A percentile compares a stretch with the other conserved stretches of the same genome.
These are phyloP conservation scores for Capsella bursapastoris DNA, from an alignment of 345 rosid species.

Conservation along the genomic window DNA sequence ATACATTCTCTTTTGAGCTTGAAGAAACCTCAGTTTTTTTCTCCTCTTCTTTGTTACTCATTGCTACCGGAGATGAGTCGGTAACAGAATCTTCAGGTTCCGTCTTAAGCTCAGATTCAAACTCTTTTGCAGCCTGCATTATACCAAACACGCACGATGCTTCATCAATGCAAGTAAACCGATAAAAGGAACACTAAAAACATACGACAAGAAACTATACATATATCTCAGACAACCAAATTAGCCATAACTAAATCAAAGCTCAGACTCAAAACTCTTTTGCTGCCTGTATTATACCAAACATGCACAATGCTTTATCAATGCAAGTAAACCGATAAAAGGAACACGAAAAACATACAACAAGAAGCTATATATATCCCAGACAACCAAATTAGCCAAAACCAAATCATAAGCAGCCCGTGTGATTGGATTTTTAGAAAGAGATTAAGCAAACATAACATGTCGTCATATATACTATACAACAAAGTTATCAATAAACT, in stretches of 20 bases:
- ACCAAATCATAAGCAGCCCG: background rate
- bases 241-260: conserved; percentile 21
- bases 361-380: background rate
- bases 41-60: conserved; percentile 55
- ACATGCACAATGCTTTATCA: background rate
- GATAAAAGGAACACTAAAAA: background rate
- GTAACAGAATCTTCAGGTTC: conserved; percentile 59
- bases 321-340: background rate
- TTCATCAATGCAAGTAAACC: background rate
- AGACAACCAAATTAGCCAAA: background rate
- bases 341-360: background rate
- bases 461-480: background rate
- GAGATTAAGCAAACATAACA: background rate
- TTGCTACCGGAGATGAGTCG: conserved; percentile 46
- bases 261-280: conserved; percentile 92
- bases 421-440: background rate
- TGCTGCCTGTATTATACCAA: conserved; percentile 73
- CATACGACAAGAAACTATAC: background rate
- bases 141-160: conserved; percentile 14
- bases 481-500: background rate
- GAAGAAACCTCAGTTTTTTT: conserved; percentile 49
- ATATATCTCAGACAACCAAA: background rate
- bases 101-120: conserved; percentile 91
- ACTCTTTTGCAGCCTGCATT: conserved; percentile 94
- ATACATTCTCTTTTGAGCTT: conserved; percentile 73